Evolutionary conservation across 2,329 filamentous ascomycete genomes (phyloP), one percentile per base, ranked within the genome.

Genomic region (Plenodomus tracheiphilus): DNA sequence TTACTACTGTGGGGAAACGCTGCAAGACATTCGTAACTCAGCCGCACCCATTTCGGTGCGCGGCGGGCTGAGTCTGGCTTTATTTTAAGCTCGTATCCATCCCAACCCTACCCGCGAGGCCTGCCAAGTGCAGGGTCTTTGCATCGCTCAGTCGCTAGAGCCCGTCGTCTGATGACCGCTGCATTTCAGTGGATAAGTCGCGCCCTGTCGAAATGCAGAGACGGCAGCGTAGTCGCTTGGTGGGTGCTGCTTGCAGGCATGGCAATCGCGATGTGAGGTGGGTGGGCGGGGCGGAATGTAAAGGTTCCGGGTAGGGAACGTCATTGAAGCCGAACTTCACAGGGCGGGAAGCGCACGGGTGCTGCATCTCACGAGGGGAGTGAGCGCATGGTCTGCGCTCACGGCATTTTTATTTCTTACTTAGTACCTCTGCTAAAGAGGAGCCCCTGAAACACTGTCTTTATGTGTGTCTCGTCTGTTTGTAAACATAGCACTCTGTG

Each of bases 21-120:
- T 15, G 28, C 28, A 32, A 15, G 28, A 32, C 28, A 32, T 32
- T 32, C 38, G 20, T 34, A 41, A 39, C 43, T 43, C 47, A 50
- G 50, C 40, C 47, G 47, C 47, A 36, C 46, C 41, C 40, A 47
- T 53, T 47, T 9, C 16, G 16, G 16, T 17, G 47, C 47, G 15
- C 5, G 22, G 28, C 37, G 48, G 46, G 39, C 50, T 46, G 42
- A 49, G 42, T 38, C 20, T 47, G 43, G 50, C 50, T 50, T 50
- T 53, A 53, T 53, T 53, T 50, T 32, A 32, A 49, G 46, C 28
- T 45, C 43, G 42, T 36, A 32, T 32, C 28, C 28, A 32, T 32
- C 7, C 28, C 6, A 8, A 32, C 28, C 15, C 6, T 32, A 32
- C 28, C 28, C 28, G 28, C 11, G 11, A 32, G 28, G 28, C 28